A percentile compares a stretch with the other conserved stretches of the same genome.
phyloP scores from a whole-genome alignment of 1,284 basidiomycete genomes.

The Ceratobasidium sp. region DNA sequence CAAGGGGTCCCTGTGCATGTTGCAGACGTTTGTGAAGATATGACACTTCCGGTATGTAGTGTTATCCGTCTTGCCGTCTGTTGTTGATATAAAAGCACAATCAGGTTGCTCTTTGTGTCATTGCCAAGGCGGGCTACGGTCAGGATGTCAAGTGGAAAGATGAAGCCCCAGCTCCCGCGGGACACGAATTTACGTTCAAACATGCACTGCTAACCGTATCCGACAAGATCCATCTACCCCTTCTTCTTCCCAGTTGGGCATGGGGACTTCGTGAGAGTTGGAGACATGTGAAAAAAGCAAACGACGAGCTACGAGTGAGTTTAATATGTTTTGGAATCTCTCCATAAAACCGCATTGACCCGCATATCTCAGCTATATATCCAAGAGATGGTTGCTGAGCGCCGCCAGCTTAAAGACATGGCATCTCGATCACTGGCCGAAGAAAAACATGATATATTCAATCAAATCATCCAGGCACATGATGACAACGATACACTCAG shows the following conservation, averaged over 20 bases:
- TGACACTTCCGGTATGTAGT: neutral
- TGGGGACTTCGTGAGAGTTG: slow-evolving; percentile 49
- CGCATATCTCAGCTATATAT: slow-evolving; percentile 56
- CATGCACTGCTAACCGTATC: slow-evolving; percentile 60
- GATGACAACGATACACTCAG: slow-evolving; percentile 53
- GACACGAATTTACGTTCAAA: slow-evolving; percentile 64
- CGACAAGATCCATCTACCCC: slow-evolving; percentile 54
- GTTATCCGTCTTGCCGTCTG: too few relatives aligned
- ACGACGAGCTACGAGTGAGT: slow-evolving; percentile 59
- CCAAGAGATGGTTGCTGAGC: slow-evolving; percentile 61
- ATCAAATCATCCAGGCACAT: slow-evolving; percentile 61
- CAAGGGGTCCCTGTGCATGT: neutral
- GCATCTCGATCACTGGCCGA: slow-evolving; percentile 47
- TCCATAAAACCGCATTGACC: neutral
- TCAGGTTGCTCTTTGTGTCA: slow-evolving; percentile 38
- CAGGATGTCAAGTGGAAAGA: slow-evolving; percentile 39
- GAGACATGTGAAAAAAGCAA: slow-evolving; percentile 53
- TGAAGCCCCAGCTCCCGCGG: slow-evolving; percentile 53
- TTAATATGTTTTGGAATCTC: neutral
- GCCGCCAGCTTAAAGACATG: slow-evolving; percentile 50
- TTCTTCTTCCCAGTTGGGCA: slow-evolving; percentile 58
- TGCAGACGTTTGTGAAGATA: neutral
- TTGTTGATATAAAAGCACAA: slow-evolving; percentile 54
- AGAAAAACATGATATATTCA: slow-evolving; percentile 63
- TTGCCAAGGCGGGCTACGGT: slow-evolving; percentile 41